Evolutionary conservation across 805 yeast genomes (phyloP).

Genomic region (Saccharomycopsis fermentans): DNA sequence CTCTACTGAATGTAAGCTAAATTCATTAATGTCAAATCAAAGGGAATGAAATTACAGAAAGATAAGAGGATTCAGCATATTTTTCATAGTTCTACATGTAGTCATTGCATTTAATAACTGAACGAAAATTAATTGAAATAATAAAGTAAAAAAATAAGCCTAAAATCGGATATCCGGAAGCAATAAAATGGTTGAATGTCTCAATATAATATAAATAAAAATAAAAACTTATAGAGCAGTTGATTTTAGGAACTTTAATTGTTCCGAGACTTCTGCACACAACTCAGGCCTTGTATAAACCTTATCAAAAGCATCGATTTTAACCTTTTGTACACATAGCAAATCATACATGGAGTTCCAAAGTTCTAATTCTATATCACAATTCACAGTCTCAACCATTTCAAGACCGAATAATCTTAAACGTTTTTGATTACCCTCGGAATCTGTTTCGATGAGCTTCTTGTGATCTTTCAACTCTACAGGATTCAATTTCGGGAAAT

Average conservation of each 20-base stretch:
- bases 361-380: constrained; percentile 48
- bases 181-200: background rate
- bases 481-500: constrained; percentile 59
- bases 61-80: background rate
- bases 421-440: constrained; percentile 36
- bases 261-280: constrained; percentile 41
- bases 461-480: constrained; percentile 32
- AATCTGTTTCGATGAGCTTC: constrained; percentile 28
- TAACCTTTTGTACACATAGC: constrained; percentile 40
- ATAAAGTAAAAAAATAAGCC: too few species aligned
- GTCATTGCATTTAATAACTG: too few species aligned
- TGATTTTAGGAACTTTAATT: constrained; percentile 32
- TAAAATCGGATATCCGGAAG: background rate
- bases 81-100: too few species aligned
- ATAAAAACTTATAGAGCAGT: constrained; percentile 20
- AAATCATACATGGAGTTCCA: constrained; percentile 49
- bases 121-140: too few species aligned
- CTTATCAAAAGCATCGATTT: constrained; percentile 33
- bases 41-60: background rate
- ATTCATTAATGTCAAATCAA: too few species aligned
- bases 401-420: constrained; percentile 51
- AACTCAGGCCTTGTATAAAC: constrained; percentile 32
- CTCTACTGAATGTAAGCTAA: too few species aligned
- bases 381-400: constrained; percentile 40
- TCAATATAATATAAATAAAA: background rate